Percentiles rank a stretch among this genome's conserved stretches.
phyloP scores from a whole-genome alignment of 2,329 filamentous ascomycete genomes.

The Akanthomyces dipterigenus region DNA sequence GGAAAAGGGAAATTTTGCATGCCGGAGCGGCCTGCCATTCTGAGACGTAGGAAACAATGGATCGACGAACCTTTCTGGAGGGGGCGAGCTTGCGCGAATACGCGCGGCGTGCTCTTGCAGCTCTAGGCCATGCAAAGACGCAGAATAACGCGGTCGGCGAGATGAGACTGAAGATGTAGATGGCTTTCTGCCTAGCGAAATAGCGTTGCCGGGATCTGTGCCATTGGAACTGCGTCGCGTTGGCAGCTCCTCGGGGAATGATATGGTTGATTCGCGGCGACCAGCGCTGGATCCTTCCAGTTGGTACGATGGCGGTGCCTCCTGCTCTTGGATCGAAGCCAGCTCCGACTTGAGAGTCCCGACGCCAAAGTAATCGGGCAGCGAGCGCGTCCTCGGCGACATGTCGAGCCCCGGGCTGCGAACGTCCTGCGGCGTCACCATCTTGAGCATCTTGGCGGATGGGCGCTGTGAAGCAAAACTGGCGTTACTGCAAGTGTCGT shows the following conservation, averaged over 20 bases:
- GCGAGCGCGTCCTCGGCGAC: constrained; percentile 32
- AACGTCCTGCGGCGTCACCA: constrained; percentile 17
- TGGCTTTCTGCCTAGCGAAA: constrained; percentile 33
- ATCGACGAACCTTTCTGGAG: constrained; percentile 39
- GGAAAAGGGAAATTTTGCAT: constrained; percentile 8
- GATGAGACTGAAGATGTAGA: constrained; percentile 44
- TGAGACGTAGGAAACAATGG: constrained; percentile 2
- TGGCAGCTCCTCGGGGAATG: constrained; percentile 28
- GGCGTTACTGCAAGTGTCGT: constrained; percentile 12
- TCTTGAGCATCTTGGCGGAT: constrained; percentile 18
- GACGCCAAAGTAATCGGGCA: constrained; percentile 22
- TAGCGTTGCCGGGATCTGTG: constrained; percentile 21
- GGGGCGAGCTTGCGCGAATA: constrained; percentile 41
- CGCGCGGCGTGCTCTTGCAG: constrained; percentile 37
- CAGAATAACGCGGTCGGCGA: constrained; percentile 35
- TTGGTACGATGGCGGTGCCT: constrained; percentile 12
- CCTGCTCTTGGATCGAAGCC: constrained; percentile 13
- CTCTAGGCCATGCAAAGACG: constrained; percentile 41
- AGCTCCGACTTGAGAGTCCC: constrained; percentile 10
- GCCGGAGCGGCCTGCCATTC: not conserved
- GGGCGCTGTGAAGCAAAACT: constrained; percentile 13
- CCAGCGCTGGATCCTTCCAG: constrained; percentile 6
- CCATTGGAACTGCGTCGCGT: constrained; percentile 20
- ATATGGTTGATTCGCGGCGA: constrained; percentile 26
- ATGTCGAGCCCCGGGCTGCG: constrained; percentile 36